Evolutionary conservation across 1,284 basidiomycete species (phyloP).

Genomic region (Porogramme epimiltina): DNA sequence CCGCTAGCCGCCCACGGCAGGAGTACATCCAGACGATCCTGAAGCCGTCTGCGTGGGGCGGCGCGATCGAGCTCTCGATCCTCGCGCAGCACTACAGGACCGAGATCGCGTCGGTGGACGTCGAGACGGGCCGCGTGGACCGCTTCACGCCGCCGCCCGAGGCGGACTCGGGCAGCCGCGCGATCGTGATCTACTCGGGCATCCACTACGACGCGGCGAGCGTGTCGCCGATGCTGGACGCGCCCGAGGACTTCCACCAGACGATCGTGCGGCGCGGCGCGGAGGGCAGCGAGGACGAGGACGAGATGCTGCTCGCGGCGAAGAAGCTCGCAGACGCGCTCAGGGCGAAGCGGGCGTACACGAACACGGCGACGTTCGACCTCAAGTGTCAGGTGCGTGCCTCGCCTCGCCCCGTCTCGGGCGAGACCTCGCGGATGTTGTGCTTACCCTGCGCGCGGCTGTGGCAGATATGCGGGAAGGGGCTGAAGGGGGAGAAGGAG

Average conservation of each 20-base stretch:
- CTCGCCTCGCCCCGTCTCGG: background rate
- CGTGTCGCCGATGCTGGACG: constrained; percentile 74
- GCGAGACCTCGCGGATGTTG: background rate
- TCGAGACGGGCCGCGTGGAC: constrained; percentile 90
- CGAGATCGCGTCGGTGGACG: constrained; percentile 89
- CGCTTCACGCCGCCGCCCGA: constrained; percentile 65
- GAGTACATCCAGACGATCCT: constrained; percentile 83
- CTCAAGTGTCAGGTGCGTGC: constrained; percentile 74
- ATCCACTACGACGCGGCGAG: constrained; percentile 93
- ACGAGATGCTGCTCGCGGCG: constrained; percentile 68
- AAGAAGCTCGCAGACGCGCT: constrained; percentile 73
- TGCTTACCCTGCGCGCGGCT: constrained; percentile 10
- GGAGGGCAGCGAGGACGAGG: constrained; percentile 46
- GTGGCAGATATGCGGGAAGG: constrained; percentile 67
- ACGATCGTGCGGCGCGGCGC: constrained; percentile 74
- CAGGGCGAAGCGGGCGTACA: constrained; percentile 78
- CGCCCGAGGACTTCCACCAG: constrained; percentile 85
- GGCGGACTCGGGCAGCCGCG: constrained; percentile 40
- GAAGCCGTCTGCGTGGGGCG: constrained; percentile 85
- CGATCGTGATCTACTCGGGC: constrained; percentile 85
- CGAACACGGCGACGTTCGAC: constrained; percentile 90
- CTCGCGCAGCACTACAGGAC: constrained; percentile 80
- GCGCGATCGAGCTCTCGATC: constrained; percentile 88
- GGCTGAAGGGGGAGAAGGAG: constrained; percentile 90
- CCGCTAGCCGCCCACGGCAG: constrained; percentile 62